phyloP scores from a whole-genome alignment of 495 filamentous ascomycete genomes.

The Hapsidospora chrysogenum region DNA sequence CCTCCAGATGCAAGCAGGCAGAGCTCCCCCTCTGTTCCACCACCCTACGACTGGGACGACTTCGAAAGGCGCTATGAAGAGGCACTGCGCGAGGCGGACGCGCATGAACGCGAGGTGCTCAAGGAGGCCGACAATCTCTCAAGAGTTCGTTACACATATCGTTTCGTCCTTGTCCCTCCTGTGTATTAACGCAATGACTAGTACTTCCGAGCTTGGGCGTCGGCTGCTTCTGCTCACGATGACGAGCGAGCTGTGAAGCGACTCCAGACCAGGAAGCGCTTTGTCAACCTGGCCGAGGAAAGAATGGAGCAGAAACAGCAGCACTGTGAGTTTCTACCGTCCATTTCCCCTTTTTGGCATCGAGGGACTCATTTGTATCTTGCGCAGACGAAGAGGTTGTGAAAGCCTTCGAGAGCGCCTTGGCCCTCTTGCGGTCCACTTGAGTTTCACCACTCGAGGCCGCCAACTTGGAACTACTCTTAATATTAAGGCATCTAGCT shows the following conservation, averaged over 20 bases:
- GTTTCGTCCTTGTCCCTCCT: background rate
- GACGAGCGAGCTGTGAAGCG: slow-evolving; percentile 56
- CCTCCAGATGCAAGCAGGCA: no score
- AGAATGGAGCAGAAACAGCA: slow-evolving; percentile 51
- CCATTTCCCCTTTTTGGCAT: no score
- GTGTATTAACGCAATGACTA: slow-evolving; percentile 9
- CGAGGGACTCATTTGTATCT: background rate
- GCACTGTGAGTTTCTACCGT: slow-evolving; percentile 44
- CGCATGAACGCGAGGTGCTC: slow-evolving; percentile 42
- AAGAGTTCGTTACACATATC: slow-evolving; percentile 25
- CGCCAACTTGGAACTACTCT: no score
- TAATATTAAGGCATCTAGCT: no score
- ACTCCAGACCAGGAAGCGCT: slow-evolving; percentile 57
- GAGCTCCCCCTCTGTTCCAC: no score
- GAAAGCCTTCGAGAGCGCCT: slow-evolving; percentile 62
- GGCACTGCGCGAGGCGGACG: slow-evolving; percentile 40
- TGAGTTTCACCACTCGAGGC: no score
- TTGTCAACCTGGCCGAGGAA: slow-evolving; percentile 53
- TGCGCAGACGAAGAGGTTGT: slow-evolving; percentile 54
- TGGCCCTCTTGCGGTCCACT: slow-evolving; percentile 39
- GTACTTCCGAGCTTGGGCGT: slow-evolving; percentile 58
- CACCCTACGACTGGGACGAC: slow-evolving; percentile 47
- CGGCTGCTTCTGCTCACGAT: slow-evolving; percentile 47
- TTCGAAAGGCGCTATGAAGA: slow-evolving; percentile 45
- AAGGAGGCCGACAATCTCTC: slow-evolving; percentile 45